phyloP scores from a whole-genome alignment of 2,329 filamentous ascomycete species.

The Colletotrichum sp. region DNA sequence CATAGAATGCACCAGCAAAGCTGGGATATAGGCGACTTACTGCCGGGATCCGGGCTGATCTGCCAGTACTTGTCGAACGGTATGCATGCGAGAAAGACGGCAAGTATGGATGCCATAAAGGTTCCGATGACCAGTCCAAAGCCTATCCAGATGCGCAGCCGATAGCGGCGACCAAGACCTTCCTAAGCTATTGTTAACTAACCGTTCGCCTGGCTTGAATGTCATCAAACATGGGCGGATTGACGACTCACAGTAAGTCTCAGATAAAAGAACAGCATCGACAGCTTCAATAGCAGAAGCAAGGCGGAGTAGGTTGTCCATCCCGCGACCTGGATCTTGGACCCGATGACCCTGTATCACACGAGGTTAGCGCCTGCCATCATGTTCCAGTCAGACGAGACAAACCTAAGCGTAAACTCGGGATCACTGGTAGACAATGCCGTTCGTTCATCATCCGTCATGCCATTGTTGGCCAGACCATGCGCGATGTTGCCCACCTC shows the following conservation, averaged over 20 bases:
- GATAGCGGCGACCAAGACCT: constrained; percentile 41
- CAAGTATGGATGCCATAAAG: constrained; percentile 53
- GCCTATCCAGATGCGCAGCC: constrained; percentile 52
- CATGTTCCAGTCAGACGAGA: background rate
- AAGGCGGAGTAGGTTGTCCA: constrained; percentile 61
- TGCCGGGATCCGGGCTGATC: constrained; percentile 62
- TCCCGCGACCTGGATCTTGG: constrained; percentile 60
- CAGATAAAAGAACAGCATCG: constrained; percentile 61
- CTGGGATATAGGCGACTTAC: constrained; percentile 35
- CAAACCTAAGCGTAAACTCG: constrained; percentile 48
- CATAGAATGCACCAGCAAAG: background rate
- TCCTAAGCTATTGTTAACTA: constrained; percentile 28
- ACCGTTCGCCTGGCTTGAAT: background rate
- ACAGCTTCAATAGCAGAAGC: constrained; percentile 61
- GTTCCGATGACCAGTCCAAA: constrained; percentile 53
- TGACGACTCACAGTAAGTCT: constrained; percentile 47
- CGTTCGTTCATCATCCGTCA: constrained; percentile 55
- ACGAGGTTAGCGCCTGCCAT: fast-evolving
- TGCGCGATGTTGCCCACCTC: constrained; percentile 51
- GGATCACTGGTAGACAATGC: constrained; percentile 45
- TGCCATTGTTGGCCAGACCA: constrained; percentile 62
- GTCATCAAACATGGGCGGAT: background rate
- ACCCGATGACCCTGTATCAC: constrained; percentile 52
- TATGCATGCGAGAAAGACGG: constrained; percentile 56
- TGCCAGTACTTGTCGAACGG: constrained; percentile 63